phyloP scores from a whole-genome alignment of 495 filamentous ascomycete species.

The Bryoglossum gracile region DNA sequence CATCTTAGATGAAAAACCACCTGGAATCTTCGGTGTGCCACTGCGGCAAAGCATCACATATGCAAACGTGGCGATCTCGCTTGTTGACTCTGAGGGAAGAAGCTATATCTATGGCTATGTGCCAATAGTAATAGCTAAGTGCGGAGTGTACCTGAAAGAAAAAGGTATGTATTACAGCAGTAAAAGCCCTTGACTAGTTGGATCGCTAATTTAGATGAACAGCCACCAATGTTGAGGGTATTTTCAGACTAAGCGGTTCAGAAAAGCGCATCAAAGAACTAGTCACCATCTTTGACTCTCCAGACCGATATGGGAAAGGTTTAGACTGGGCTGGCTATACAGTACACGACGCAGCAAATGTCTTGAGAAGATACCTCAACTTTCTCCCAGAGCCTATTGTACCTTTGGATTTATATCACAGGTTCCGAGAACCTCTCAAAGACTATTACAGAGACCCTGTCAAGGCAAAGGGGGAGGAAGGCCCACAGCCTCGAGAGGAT shows the following conservation, averaged over 20 bases:
- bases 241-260: slow-evolving; percentile 94
- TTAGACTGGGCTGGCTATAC: slow-evolving; percentile 97
- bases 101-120: slow-evolving; percentile 99
- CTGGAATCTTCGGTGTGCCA: slow-evolving; percentile 83
- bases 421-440: slow-evolving; percentile 78
- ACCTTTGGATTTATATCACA: slow-evolving; percentile 86
- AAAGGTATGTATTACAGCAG: slow-evolving; percentile 71
- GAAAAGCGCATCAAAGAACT: slow-evolving; percentile 97
- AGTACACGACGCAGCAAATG: slow-evolving; percentile 97
- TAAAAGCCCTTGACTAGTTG: background rate
- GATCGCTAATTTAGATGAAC: background rate
- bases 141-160: slow-evolving; percentile 95
- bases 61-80: slow-evolving; percentile 96
- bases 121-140: slow-evolving; percentile 97
- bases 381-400: slow-evolving; percentile 94
- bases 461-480: slow-evolving; percentile 52
- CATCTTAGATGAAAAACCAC: slow-evolving; percentile 10
- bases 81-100: slow-evolving; percentile 81
- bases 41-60: slow-evolving; percentile 93
- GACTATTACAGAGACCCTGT: slow-evolving; percentile 68
- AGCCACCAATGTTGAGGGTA: slow-evolving; percentile 96
- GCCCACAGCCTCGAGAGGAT: slow-evolving; percentile 43
- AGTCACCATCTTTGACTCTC: slow-evolving; percentile 84
- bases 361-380: slow-evolving; percentile 90
- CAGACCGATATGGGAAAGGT: slow-evolving; percentile 93